A percentile compares a stretch with the other conserved stretches of the same genome.
These are phyloP conservation scores for Sarocladium kiliense DNA, from an alignment of 2,329 filamentous ascomycete genomes.

Conservation along the genomic window DNA sequence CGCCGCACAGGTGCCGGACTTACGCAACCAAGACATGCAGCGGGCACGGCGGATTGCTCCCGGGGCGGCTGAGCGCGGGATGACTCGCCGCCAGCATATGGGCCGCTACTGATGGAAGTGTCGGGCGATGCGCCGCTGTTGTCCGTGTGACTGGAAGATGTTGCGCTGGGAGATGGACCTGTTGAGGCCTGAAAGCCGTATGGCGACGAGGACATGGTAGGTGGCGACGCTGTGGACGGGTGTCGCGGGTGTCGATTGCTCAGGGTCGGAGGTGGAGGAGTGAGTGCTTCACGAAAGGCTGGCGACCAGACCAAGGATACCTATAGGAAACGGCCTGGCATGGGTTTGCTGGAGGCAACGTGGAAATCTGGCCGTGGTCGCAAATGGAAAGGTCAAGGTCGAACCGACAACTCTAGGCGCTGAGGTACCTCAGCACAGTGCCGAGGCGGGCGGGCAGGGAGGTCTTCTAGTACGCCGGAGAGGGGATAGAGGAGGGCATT, in stretches of 20 bases:
- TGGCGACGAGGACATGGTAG: constrained; percentile 1
- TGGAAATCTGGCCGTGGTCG: background rate
- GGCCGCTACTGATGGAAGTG: constrained; percentile 5
- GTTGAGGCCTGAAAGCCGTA: background rate
- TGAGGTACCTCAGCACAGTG: background rate
- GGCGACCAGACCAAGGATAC: background rate
- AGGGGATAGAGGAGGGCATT: background rate
- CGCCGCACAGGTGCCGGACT: background rate
- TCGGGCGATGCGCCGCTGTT: constrained; percentile 5
- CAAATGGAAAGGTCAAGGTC: background rate
- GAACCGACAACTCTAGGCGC: background rate
- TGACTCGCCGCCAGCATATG: constrained; percentile 2
- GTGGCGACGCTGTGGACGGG: background rate
- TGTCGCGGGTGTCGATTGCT: background rate
- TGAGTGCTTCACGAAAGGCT: background rate
- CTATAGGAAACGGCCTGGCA: background rate
- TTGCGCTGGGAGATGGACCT: constrained; percentile 2
- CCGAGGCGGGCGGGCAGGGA: background rate
- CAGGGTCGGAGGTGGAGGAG: background rate
- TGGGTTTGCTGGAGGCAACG: background rate
- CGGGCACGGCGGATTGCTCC: constrained; percentile 2
- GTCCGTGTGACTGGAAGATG: constrained; percentile 5
- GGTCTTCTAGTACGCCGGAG: background rate
- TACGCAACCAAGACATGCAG: constrained; percentile 8
- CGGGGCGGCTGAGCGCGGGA: constrained; percentile 3